A percentile compares a stretch with the other conserved stretches of the same genome.
phyloP scores from a whole-genome alignment of 495 filamentous ascomycete species.

The Amphirosellinia nigrospora region DNA sequence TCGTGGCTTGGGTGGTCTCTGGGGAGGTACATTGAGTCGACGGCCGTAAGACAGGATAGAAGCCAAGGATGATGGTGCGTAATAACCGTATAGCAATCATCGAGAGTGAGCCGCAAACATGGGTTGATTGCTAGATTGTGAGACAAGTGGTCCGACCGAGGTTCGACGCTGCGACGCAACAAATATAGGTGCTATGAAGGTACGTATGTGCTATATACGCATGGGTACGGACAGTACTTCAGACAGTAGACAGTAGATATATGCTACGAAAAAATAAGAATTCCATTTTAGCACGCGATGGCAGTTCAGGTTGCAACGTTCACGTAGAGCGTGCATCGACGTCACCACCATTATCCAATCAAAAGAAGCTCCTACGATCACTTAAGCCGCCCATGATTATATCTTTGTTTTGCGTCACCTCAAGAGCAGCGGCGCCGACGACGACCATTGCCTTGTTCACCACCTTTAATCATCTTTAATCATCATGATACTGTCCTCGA shows the following conservation, averaged over 20 bases:
- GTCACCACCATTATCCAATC: slow-evolving; percentile 13
- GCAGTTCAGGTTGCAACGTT: neutral
- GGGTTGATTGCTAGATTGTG: neutral
- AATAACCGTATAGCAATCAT: slow-evolving; percentile 11
- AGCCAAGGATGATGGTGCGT: slow-evolving; percentile 1
- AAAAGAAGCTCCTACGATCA: neutral
- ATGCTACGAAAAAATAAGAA: neutral
- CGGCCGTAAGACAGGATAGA: neutral
- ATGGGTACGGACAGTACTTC: neutral
- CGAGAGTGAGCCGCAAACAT: neutral
- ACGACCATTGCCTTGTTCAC: neutral
- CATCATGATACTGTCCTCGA: neutral
- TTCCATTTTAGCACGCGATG: slow-evolving; percentile 2
- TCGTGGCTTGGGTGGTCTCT: neutral
- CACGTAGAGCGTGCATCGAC: neutral
- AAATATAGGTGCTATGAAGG: neutral
- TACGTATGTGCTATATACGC: neutral
- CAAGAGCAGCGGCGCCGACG: neutral
- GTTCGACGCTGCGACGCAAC: slow-evolving; percentile 3
- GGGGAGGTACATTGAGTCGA: neutral
- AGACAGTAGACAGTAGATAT: neutral
- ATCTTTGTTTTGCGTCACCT: neutral
- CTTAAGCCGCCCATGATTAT: neutral
- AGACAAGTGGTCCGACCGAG: neutral
- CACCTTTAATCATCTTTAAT: neutral